Base-by-base conservation (phyloP, 768 basidiomycete species). In the Clitopilus passeckerianus region DNA sequence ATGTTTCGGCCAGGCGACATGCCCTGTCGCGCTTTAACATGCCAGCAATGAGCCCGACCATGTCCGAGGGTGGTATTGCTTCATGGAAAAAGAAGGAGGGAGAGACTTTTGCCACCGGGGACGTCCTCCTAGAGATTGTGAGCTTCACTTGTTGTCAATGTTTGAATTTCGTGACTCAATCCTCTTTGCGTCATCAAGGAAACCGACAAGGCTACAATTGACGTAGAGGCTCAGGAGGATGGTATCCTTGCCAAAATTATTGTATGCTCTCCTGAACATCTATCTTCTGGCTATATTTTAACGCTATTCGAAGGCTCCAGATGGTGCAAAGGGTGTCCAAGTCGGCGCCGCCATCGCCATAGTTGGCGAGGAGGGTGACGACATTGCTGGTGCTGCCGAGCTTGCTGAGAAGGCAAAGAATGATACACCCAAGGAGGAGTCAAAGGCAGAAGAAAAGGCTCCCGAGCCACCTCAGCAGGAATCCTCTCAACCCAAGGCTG, bases 121-220 rank as follows among this genome's bases (percentile, higher is more conserved):
- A 99, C 68, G 95, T 99, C 63, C 76, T 99, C 60, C 86, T 98
- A 53, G 96, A 98, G 76, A 95, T 99, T 67, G 95, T 95, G 64
- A 68, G 86, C 77, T 37, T 57, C 37, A 41, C 57, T 53, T 52
- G 53, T 34, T 41, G 14, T 43, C n/a, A 46, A 22, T 12, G 20
- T 34, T 50, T 16, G 27, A 24, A 55, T 61, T 54, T 53, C 61
- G 65, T 58, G 27, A 61, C 64, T 41, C 60, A 59, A n/a, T 41
- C 52, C 59, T 59, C 57, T 61, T 44, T 60, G 53, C 43, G 16
- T 33, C 34, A 14, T 55, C 23, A 62, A 96, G 94, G 97, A 99
- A 89, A 99, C 97, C 57, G 97, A 99, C 88, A 99, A 99, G 83
- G 96, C 97, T 20, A 95, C 95, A 53, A 98, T 99, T 74, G 97